These are phyloP conservation scores for Blastobotrys mokoenaii DNA, from an alignment of 805 yeast genomes.

Conservation along the genomic window DNA sequence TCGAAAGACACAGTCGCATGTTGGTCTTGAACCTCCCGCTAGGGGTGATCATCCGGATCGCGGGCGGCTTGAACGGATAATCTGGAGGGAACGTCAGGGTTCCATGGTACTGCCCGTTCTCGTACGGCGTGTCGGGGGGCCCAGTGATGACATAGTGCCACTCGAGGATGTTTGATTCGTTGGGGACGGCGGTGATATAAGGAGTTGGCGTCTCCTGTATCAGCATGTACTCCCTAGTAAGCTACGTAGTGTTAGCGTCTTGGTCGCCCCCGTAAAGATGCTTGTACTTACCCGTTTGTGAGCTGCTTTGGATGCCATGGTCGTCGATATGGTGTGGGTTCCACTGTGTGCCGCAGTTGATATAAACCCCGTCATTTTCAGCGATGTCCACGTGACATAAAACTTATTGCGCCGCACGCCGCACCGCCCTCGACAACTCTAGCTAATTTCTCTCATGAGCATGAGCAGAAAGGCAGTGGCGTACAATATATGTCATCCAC, in stretches of 20 bases:
- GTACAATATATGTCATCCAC: too few relatives aligned
- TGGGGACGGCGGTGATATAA: constrained; percentile 73
- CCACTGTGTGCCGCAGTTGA: too few relatives aligned
- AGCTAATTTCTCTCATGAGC: too few relatives aligned
- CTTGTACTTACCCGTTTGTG: constrained; percentile 23
- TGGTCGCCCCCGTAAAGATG: too few relatives aligned
- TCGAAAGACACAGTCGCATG: constrained; percentile 77
- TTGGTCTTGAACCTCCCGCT: constrained; percentile 65
- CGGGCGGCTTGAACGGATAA: constrained; percentile 86
- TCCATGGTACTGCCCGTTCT: constrained; percentile 84
- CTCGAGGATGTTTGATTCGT: constrained; percentile 77
- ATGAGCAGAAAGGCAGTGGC: too few relatives aligned
- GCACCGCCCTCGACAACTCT: too few relatives aligned
- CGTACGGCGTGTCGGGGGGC: constrained; percentile 83
- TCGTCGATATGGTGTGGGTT: neutral
- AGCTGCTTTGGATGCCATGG: constrained; percentile 29
- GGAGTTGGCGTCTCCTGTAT: constrained; percentile 79
- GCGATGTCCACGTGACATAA: too few relatives aligned
- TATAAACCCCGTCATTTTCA: too few relatives aligned
- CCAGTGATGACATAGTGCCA: constrained; percentile 94
- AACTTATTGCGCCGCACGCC: too few relatives aligned
- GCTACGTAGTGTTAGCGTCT: constrained; percentile 18
- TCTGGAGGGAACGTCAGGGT: constrained; percentile 73
- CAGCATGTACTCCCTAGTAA: constrained; percentile 73
- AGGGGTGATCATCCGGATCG: constrained; percentile 78